Conservation (phyloP, 805 yeast species). For the Kodamaea nitidulidarum region DNA sequence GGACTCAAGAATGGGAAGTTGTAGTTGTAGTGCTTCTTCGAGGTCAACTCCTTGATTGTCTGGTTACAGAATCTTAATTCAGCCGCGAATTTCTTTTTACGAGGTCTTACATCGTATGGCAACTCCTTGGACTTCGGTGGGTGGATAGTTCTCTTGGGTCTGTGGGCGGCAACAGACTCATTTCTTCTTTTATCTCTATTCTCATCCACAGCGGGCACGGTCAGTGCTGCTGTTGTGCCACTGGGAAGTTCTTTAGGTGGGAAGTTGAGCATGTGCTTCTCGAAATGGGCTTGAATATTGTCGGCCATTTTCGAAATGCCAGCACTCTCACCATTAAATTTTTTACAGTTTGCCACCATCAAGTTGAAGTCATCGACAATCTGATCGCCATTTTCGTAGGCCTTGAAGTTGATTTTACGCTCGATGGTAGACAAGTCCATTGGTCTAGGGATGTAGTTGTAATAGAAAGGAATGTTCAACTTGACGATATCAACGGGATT, state of each 20-base stretch:
- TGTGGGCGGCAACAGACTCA: conserved; percentile 69
- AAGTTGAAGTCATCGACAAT: conserved; percentile 75
- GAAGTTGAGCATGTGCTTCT: conserved; percentile 87
- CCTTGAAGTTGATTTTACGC: conserved; percentile 62
- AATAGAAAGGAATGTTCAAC: conserved; percentile 86
- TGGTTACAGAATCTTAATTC: conserved; percentile 84
- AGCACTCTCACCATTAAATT: conserved; percentile 81
- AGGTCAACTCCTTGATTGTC: conserved; percentile 73
- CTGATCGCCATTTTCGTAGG: conserved; percentile 67
- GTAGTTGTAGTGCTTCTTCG: conserved; percentile 79
- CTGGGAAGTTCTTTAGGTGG: conserved; percentile 51
- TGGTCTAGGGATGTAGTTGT: conserved; percentile 76
- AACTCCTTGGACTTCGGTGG: conserved; percentile 95
- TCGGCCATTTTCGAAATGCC: conserved; percentile 88
- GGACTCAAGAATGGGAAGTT: conserved; percentile 91
- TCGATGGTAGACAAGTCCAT: conserved; percentile 95
- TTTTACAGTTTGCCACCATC: conserved; percentile 78
- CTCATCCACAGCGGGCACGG: conserved; percentile 24
- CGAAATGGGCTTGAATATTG: conserved; percentile 86
- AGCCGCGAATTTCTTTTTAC: conserved; percentile 85
- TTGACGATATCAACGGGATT: conserved; percentile 88
- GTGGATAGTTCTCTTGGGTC: conserved; percentile 94
- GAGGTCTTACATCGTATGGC: conserved; percentile 86
- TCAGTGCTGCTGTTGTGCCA: conserved; percentile 11
- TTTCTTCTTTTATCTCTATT: conserved; percentile 42